Base-by-base conservation (phyloP, 2,329 filamentous ascomycete genomes). In the Rhytidhysteron rufulum region DNA sequence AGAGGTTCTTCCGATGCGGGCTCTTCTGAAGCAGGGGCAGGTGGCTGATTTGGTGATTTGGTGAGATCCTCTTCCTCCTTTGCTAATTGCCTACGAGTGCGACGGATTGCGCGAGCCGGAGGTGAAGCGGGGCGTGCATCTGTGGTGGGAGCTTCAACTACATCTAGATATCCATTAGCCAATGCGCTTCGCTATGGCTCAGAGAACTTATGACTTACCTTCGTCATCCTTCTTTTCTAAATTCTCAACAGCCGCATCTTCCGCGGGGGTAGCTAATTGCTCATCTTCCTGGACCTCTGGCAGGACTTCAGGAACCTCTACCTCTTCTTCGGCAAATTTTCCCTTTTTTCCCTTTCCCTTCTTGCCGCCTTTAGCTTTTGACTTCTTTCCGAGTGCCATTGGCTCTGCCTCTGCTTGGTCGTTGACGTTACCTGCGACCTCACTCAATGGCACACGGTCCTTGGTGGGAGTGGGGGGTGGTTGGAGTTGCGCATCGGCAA, bases 371-470 rank as follows among this genome's bases (percentile, higher is more conserved):
- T 58, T 63, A 9, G 47, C 48, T 41, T 60, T 62, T 39, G 42
- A 39, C 46, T 59, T 63, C 45, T 57, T 65, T 21, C 55, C 45
- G 6, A 54, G 45, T 11, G 33, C 41, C 43, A 63, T 63, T 30
- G 41, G 42, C 27, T 39, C 38, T 15, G 48, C 43, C 9, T 49
- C 44, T 5, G 57, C 43, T 33, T 58, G 47, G 18, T 52, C 48
- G 24, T 44, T 17, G 35, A 54, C 39, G 42, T 62, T 71, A 13
- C 58, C 53, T 17, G 64, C 62, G n/a, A 72, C 61, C 31, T 71
- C 65, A 39, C 62, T 60, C 34, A 72, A 51, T 18, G 64, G 60
- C 37, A 54, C 50, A 51, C 67, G 66, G 35, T 64, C 57, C 6
- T 46, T 45, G 18, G 55, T 50, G 24, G 40, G 30, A 19, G 42